phyloP scores from a whole-genome alignment of 2,329 filamentous ascomycete genomes.

The Epichloe elymi region DNA sequence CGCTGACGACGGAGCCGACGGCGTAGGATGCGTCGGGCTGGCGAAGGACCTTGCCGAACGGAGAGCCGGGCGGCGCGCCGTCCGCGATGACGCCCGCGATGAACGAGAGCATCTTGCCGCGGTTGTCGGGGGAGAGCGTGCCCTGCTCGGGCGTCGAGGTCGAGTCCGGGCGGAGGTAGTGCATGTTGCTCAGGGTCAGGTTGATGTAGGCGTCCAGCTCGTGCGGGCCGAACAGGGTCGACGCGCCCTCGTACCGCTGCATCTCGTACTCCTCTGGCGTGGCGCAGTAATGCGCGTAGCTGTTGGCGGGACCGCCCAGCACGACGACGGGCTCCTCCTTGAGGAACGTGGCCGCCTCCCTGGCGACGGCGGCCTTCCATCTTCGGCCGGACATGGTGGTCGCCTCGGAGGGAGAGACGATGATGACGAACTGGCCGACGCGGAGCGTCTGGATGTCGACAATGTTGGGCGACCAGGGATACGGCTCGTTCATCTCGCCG shows the following conservation, averaged over 20 bases:
- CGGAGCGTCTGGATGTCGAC: slow-evolving; percentile 80
- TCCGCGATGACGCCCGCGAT: slow-evolving; percentile 72
- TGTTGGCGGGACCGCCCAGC: slow-evolving; percentile 79
- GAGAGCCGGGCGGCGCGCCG: slow-evolving; percentile 46
- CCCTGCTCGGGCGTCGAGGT: slow-evolving; percentile 33
- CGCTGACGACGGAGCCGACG: slow-evolving; percentile 48
- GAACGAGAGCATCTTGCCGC: slow-evolving; percentile 61
- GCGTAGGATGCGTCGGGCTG: slow-evolving; percentile 41
- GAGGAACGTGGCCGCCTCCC: slow-evolving; percentile 34
- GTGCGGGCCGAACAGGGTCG: slow-evolving; percentile 73
- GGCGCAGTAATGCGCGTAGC: slow-evolving; percentile 71
- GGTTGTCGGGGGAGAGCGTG: slow-evolving; percentile 63
- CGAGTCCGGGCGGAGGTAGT: slow-evolving; percentile 25
- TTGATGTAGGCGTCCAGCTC: slow-evolving; percentile 82
- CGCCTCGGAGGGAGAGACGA: slow-evolving; percentile 76
- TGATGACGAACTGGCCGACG: slow-evolving; percentile 71
- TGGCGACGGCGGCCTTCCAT: slow-evolving; percentile 60
- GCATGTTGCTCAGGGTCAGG: slow-evolving; percentile 52
- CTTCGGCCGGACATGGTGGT: slow-evolving; percentile 86
- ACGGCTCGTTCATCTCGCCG: slow-evolving; percentile 64
- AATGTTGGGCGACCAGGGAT: slow-evolving; percentile 82
- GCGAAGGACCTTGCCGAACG: slow-evolving; percentile 54
- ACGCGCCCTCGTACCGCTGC: slow-evolving; percentile 91
- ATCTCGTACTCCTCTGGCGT: slow-evolving; percentile 70
- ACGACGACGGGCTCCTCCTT: slow-evolving; percentile 57